Conservation (phyloP, 768 basidiomycete genomes). For the Russula vinacea region DNA sequence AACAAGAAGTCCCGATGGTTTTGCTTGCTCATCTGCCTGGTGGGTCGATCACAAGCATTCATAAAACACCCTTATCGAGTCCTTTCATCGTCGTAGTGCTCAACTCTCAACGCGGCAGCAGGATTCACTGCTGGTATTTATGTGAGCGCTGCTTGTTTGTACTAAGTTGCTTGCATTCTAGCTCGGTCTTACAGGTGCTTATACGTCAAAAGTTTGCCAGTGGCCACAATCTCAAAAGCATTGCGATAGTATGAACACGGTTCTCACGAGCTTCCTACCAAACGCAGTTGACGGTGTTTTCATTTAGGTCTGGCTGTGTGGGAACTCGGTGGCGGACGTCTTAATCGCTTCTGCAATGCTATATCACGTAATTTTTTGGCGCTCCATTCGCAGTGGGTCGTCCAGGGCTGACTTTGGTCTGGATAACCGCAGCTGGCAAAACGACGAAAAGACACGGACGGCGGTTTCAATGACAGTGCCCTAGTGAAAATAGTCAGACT, state of each 20-base stretch:
- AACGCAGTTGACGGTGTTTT: background rate
- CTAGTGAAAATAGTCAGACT: constrained; percentile 30
- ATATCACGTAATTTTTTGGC: constrained; percentile 19
- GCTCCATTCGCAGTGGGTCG: too few relatives aligned
- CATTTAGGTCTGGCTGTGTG: constrained; percentile 13
- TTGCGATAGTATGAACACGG: background rate
- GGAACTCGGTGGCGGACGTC: constrained; percentile 6
- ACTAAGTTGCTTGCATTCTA: background rate
- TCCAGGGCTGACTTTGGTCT: background rate
- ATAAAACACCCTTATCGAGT: too few relatives aligned
- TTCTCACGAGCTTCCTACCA: background rate
- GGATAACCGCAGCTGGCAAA: background rate
- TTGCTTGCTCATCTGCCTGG: constrained; percentile 7
- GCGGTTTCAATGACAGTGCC: constrained; percentile 2
- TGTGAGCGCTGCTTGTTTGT: background rate
- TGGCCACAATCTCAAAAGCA: background rate
- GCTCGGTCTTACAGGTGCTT: background rate
- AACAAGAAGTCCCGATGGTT: background rate
- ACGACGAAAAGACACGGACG: background rate
- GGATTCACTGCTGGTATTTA: constrained; percentile 11
- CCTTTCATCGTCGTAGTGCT: constrained; percentile 3
- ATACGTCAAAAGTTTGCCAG: background rate
- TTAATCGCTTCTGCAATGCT: constrained; percentile 16
- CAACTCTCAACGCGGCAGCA: background rate
- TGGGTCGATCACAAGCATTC: background rate